Percentiles rank a stretch among this genome's conserved stretches.
Evolutionary conservation across 768 basidiomycete species (phyloP).

Genomic region (Coprinopsis marcescibilis): DNA sequence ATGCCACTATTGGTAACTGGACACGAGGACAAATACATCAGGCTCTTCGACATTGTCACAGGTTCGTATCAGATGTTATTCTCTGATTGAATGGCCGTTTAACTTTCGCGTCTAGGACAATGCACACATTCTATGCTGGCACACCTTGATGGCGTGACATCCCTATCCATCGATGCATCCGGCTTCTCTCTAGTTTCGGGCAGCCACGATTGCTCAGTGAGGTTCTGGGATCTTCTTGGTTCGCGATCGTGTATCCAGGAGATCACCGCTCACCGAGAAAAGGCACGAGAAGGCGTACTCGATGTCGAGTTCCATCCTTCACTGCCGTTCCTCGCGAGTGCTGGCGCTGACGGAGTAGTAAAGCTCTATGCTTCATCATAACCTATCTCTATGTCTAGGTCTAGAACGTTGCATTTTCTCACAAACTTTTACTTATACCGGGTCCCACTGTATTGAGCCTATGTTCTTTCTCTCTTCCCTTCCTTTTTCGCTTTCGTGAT

Average conservation of each 20-base stretch:
- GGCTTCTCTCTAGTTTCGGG: slow-evolving; percentile 86
- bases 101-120: slow-evolving; percentile 45
- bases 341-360: slow-evolving; percentile 93
- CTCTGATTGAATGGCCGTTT: neutral
- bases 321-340: slow-evolving; percentile 84
- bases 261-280: slow-evolving; percentile 82
- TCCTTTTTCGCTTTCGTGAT: slow-evolving; percentile 23
- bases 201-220: slow-evolving; percentile 89
- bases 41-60: slow-evolving; percentile 79
- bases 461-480: slow-evolving; percentile 18
- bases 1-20: slow-evolving; percentile 84
- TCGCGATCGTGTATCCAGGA: slow-evolving; percentile 83
- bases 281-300: slow-evolving; percentile 86
- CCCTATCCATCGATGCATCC: slow-evolving; percentile 80
- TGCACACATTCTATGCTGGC: slow-evolving; percentile 88
- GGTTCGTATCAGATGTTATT: slow-evolving; percentile 41
- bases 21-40: slow-evolving; percentile 91
- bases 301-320: slow-evolving; percentile 82
- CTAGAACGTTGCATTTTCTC: neutral
- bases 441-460: slow-evolving; percentile 21
- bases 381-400: slow-evolving; percentile 20
- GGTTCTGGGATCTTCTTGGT: slow-evolving; percentile 90
- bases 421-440: slow-evolving; percentile 28
- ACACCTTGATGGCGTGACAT: slow-evolving; percentile 89
- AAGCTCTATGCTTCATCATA: slow-evolving; percentile 87